These are phyloP conservation scores for Rhypophila decipiens DNA, from an alignment of 495 filamentous ascomycete species.

Conservation along the genomic window DNA sequence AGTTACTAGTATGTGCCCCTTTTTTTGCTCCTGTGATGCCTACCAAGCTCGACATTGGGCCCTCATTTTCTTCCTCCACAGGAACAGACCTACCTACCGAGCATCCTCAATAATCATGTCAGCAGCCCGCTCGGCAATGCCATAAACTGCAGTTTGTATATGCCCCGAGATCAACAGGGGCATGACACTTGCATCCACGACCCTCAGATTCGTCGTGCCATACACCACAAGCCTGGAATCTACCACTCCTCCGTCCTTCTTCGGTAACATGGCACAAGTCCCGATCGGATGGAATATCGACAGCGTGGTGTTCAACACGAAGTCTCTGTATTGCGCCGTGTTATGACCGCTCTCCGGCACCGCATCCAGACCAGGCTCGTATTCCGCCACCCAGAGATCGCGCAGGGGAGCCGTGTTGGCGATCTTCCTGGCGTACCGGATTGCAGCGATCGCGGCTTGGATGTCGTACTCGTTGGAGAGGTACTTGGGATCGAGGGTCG, in stretches of 20 bases:
- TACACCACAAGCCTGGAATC: slow-evolving; percentile 40
- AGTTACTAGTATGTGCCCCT: too few species aligned
- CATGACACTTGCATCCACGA: slow-evolving; percentile 30
- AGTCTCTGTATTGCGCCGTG: slow-evolving; percentile 17
- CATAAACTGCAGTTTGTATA: slow-evolving; percentile 30
- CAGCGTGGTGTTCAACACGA: slow-evolving; percentile 10
- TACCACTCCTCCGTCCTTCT: slow-evolving; percentile 40
- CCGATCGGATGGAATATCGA: slow-evolving; percentile 30
- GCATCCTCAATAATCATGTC: slow-evolving; percentile 32
- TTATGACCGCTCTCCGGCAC: slow-evolving; percentile 11
- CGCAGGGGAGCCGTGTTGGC: slow-evolving; percentile 14
- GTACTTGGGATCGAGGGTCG: slow-evolving; percentile 19
- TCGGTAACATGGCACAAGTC: slow-evolving; percentile 45
- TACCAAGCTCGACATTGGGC: too few species aligned
- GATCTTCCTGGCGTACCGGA: slow-evolving; percentile 16
- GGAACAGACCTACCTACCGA: too few species aligned
- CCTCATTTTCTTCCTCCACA: background rate
- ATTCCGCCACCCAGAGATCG: slow-evolving; percentile 17
- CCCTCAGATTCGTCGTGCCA: slow-evolving; percentile 27
- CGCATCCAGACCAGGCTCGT: slow-evolving; percentile 17
- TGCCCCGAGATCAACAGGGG: slow-evolving; percentile 26
- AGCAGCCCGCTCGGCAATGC: slow-evolving; percentile 32
- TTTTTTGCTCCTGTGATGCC: too few species aligned
- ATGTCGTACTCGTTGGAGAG: slow-evolving; percentile 23
- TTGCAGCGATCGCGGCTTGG: slow-evolving; percentile 6